Evolutionary conservation across 1,284 basidiomycete species (phyloP).

Genomic region (Bjerkandera adusta): DNA sequence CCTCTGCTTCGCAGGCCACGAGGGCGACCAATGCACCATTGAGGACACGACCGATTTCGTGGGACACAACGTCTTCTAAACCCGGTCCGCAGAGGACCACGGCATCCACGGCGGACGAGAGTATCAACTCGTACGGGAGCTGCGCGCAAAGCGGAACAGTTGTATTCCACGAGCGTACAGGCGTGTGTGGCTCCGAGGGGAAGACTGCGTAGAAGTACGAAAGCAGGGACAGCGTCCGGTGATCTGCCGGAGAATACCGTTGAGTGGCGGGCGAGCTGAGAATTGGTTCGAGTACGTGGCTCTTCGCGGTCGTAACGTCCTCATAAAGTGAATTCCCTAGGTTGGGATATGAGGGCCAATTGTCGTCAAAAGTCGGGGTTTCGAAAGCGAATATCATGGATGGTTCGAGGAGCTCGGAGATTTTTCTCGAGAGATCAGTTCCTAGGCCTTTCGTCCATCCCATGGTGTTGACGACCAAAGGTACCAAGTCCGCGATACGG

Average conservation of each 20-base stretch:
- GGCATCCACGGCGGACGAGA: conserved; percentile 50
- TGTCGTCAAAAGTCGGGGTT: conserved; percentile 21
- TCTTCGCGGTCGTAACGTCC: neutral
- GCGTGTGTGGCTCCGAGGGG: conserved; percentile 27
- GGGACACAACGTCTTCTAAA: conserved; percentile 67
- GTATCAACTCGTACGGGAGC: conserved; percentile 68
- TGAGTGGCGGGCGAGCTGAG: conserved; percentile 30
- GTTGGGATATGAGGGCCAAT: conserved; percentile 7
- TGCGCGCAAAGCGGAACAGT: conserved; percentile 63
- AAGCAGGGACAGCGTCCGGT: conserved; percentile 70
- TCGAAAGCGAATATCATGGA: conserved; percentile 64
- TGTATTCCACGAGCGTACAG: conserved; percentile 66
- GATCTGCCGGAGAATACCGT: conserved; percentile 70
- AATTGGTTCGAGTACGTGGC: conserved; percentile 34
- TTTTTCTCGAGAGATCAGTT: conserved; percentile 70
- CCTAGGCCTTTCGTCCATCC: conserved; percentile 97
- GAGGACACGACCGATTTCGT: conserved; percentile 69
- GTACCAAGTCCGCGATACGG: conserved; percentile 59
- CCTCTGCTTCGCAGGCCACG: conserved; percentile 46
- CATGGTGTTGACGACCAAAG: conserved; percentile 93
- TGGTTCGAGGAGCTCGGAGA: conserved; percentile 68
- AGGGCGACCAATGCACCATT: conserved; percentile 84
- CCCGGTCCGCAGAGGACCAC: conserved; percentile 71
- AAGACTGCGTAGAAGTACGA: conserved; percentile 81
- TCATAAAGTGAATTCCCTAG: neutral